Evolutionary conservation across 192 early-diverging fungal genomes (phyloP), one percentile per base, ranked within the genome.

Genomic region (Entomortierella chlamydospora): DNA sequence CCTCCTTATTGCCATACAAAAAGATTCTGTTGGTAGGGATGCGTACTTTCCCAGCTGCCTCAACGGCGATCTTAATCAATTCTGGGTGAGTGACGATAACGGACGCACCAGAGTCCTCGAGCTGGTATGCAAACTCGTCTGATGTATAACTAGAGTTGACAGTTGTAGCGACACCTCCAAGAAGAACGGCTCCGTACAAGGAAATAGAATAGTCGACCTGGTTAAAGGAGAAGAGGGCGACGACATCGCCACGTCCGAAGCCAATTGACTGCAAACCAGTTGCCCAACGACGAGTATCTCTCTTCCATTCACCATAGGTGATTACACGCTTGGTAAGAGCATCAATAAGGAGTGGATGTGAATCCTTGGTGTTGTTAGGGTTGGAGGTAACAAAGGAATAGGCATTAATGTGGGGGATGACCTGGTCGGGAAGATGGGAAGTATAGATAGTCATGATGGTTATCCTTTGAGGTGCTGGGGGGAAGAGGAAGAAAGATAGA

Each of bases 141-240:
- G 78, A 81, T 1, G 86, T 95, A 82, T 97, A 97, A 20, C 83
- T 83, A 15, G 96, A 94, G 72, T 97, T 99, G 26, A 89, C 92
- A 17, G 92, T 86, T 4, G 93, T 90, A 28, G 92, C 79, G 4
- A 91, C 81, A 15, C 90, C 91, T 9, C 95, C 95, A 64, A 63
- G 34, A 29, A 61, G 49, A 41, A 68, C 45, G 17, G 71, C 54
- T 4, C 61, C 69, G 47, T 67, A 68, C 64, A 74, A 39, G 53
- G 65, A 54, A 65, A 72, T 58, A 10, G 61, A 82, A 29, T 66
- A 89, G 60, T 86, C 82, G 34, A 90, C 85, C 20, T 87, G 84
- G 83, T 95, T 96, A 30, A 91, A 93, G 7, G 92, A 78, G 42
- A 91, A 86, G 18, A 94, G 73, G 23, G 87, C 92, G 17, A 96